A percentile compares a stretch with the other conserved stretches of the same genome.
These are phyloP conservation scores for Clathrospora elynae DNA, from an alignment of 2,329 filamentous ascomycete species.

Conservation along the genomic window DNA sequence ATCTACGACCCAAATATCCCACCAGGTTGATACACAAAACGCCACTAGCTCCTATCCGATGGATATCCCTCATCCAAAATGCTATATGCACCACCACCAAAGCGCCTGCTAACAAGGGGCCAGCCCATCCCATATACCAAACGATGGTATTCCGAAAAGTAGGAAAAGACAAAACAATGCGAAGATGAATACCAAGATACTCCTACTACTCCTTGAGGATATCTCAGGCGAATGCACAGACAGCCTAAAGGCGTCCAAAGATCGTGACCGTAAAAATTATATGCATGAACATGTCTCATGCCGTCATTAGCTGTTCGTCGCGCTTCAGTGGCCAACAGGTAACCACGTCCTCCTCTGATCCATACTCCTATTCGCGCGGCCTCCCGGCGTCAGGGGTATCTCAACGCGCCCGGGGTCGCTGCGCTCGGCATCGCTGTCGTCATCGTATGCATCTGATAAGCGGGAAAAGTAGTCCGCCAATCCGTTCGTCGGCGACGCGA, in stretches of 20 bases:
- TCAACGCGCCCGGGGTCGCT: constrained; percentile 54
- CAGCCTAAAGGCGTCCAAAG: constrained; percentile 2
- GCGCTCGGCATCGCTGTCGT: constrained; percentile 61
- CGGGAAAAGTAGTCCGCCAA: constrained; percentile 87
- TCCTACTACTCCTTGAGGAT: constrained; percentile 3
- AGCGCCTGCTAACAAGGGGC: too few species aligned
- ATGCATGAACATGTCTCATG: constrained; percentile 23
- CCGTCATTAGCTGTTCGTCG: constrained; percentile 35
- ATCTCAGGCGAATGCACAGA: constrained; percentile 6
- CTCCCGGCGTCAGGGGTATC: constrained; percentile 67
- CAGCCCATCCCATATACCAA: too few species aligned
- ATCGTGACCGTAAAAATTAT: constrained; percentile 8
- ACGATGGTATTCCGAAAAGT: too few species aligned
- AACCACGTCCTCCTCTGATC: constrained; percentile 65
- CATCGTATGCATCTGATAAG: constrained; percentile 67
- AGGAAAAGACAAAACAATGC: too few species aligned
- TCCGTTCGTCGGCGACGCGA: constrained; percentile 72
- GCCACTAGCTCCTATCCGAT: too few species aligned
- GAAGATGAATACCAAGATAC: neutral
- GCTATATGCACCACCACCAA: too few species aligned
- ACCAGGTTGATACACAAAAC: too few species aligned
- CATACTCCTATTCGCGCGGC: constrained; percentile 66
- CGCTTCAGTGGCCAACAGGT: constrained; percentile 46
- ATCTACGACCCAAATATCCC: too few species aligned
- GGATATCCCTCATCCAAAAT: too few species aligned